Base-by-base conservation (phyloP, 2,329 filamentous ascomycete species). In the Xylariales sp. region DNA sequence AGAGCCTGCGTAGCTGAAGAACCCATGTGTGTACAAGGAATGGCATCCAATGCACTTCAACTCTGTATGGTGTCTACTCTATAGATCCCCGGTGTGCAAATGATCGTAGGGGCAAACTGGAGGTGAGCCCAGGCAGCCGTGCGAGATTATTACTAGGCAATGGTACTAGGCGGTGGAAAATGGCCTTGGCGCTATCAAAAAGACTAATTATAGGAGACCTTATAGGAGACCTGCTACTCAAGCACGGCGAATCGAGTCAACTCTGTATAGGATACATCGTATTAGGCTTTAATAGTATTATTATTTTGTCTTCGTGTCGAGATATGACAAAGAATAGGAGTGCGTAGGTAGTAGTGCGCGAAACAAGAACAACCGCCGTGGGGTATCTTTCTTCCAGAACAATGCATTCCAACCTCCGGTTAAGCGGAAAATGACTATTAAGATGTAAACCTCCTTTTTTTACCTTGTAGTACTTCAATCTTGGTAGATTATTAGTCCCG, bases 301-400 rank as follows among this genome's bases (percentile, higher is more conserved):
- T 63, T 66, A 64, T 67, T 63, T 62, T 28, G 54, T 55, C 45
- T 64, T 66, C 3, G 23, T 59, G 48, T 62, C 55, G 54, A 55
- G 43, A 45, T 58, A 50, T 46, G 23, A 62, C 45, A 62, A 64
- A 36, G 6, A 54, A 62, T 67, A 64, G 63, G 48, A 59, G 52
- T 53, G 48, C n/a, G 30, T 65, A 30, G 57, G 36, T 57, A 58
- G 39, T 56, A 53, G 54, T 61, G 62, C 43, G 43, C 45, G 66
- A 69, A 62, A 65, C 55, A 62, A 36, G 23, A 63, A 65, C 54
- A 58, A 64, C 67, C 69, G 69, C 67, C 67, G 69, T 71, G 64
- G 69, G 69, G 69, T 71, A 71, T 71, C 69, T 71, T 69, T 62
- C 67, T 65, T 65, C 67, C 64, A 64, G 61, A 65, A 69, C 53